A percentile compares a stretch with the other conserved stretches of the same genome.
These are phyloP conservation scores for Fusarium buxicola DNA, from an alignment of 2,329 filamentous ascomycete genomes.

Conservation along the genomic window DNA sequence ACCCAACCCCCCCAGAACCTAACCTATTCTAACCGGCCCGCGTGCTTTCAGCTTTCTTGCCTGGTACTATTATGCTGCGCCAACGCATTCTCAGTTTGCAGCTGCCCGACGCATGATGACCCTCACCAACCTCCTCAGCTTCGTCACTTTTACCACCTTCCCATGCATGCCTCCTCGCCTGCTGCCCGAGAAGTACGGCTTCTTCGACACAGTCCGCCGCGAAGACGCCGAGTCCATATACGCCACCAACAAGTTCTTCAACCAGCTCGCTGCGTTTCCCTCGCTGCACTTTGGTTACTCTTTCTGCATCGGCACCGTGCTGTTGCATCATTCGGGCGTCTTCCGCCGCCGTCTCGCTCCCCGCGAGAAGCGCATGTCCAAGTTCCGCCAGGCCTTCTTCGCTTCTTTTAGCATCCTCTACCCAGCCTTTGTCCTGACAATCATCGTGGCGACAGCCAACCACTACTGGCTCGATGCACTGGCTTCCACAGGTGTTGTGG, in stretches of 20 bases:
- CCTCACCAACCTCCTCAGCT: slow-evolving; percentile 66
- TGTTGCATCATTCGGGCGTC: slow-evolving; percentile 64
- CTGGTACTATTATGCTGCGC: slow-evolving; percentile 71
- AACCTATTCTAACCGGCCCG: neutral
- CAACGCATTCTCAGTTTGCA: slow-evolving; percentile 52
- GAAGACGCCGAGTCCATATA: slow-evolving; percentile 66
- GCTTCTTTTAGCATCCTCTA: slow-evolving; percentile 60
- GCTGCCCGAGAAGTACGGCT: slow-evolving; percentile 66
- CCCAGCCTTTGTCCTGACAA: slow-evolving; percentile 64
- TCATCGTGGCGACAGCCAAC: slow-evolving; percentile 72
- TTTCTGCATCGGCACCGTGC: slow-evolving; percentile 65
- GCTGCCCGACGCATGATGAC: slow-evolving; percentile 57
- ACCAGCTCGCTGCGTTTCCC: slow-evolving; percentile 69
- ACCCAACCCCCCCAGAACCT: too few species aligned
- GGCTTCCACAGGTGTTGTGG: slow-evolving; percentile 71
- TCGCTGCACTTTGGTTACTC: slow-evolving; percentile 68
- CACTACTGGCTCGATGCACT: slow-evolving; percentile 75
- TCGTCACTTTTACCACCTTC: slow-evolving; percentile 65
- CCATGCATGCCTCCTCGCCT: slow-evolving; percentile 69
- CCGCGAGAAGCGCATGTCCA: slow-evolving; percentile 47
- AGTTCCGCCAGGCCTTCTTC: slow-evolving; percentile 46
- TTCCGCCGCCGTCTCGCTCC: slow-evolving; percentile 50
- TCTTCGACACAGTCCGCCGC: slow-evolving; percentile 66
- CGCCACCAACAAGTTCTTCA: slow-evolving; percentile 69
- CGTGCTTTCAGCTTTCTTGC: slow-evolving; percentile 65